A percentile compares a stretch with the other conserved stretches of the same genome.
These are phyloP conservation scores for Linum tenue DNA, from an alignment of 345 rosid genomes.

Conservation along the genomic window DNA sequence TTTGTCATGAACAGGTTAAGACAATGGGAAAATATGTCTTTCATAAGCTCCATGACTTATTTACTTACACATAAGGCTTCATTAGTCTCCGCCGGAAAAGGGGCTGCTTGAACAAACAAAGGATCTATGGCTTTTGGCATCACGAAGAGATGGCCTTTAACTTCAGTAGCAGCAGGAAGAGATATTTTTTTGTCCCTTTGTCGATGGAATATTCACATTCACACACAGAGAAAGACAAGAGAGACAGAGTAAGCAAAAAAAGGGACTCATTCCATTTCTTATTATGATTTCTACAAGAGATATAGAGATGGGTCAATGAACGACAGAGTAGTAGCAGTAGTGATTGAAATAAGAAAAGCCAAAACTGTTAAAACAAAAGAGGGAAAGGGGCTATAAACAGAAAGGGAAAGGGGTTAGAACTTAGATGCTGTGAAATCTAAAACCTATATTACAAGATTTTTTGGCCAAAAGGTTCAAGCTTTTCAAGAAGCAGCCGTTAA, in stretches of 20 bases:
- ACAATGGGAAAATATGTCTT: too few species aligned
- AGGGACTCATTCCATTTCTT: neutral
- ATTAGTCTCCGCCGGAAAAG: too few species aligned
- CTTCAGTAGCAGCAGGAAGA: neutral
- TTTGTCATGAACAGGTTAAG: too few species aligned
- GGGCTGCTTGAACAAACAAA: neutral
- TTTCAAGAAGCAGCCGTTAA: conserved; percentile 22
- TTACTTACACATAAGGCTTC: too few species aligned
- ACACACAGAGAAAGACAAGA: neutral
- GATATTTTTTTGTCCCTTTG: neutral
- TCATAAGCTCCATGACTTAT: too few species aligned
- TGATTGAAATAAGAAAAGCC: neutral
- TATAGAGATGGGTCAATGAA: too few species aligned
- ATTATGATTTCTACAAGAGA: neutral
- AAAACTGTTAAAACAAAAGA: too few species aligned
- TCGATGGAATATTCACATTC: neutral
- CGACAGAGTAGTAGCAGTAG: neutral
- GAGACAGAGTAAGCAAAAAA: neutral
- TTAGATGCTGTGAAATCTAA: neutral
- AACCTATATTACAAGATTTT: neutral
- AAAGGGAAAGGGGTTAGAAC: neutral
- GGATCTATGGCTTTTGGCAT: neutral
- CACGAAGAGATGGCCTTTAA: too few species aligned
- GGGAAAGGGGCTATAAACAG: neutral
- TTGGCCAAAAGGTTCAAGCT: neutral